These are phyloP conservation scores for Phytophthora sojae DNA, from an alignment of 352 stramenopile species.

Conservation along the genomic window DNA sequence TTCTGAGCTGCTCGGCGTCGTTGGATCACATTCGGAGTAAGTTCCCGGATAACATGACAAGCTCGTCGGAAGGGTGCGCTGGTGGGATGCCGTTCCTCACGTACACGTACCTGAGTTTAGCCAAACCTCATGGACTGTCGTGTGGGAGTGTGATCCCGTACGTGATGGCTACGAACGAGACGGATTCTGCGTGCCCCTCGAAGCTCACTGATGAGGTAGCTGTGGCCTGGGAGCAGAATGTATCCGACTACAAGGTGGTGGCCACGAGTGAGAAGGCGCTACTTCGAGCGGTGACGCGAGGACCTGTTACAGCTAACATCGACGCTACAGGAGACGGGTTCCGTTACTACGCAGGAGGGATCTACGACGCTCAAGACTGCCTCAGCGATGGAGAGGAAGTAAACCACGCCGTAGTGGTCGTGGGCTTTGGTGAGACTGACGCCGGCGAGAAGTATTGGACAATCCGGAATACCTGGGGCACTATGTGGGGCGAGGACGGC, in stretches of 20 bases:
- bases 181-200: conserved; percentile 48
- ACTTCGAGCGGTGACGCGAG: conserved; percentile 64
- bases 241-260: conserved; percentile 67
- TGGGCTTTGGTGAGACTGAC: conserved; percentile 83
- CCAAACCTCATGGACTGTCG: conserved; percentile 71
- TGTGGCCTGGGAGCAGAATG: conserved; percentile 54
- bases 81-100: conserved; percentile 92
- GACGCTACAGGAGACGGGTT: conserved; percentile 82
- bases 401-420: conserved; percentile 90
- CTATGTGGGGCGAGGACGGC: conserved; percentile 88
- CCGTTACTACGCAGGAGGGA: conserved; percentile 81
- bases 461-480: conserved; percentile 91
- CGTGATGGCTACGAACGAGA: conserved; percentile 76
- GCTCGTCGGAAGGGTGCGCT: conserved; percentile 84
- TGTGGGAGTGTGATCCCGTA: conserved; percentile 78
- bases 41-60: conserved; percentile 73
- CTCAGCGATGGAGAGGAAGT: conserved; percentile 75
- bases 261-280: conserved; percentile 63
- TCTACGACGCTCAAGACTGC: conserved; percentile 88
- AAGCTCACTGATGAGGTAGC: conserved; percentile 45
- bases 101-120: conserved; percentile 84
- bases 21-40: conserved; percentile 83
- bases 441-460: conserved; percentile 87
- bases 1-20: conserved; percentile 76
- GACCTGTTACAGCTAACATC: conserved; percentile 82